phyloP scores from a whole-genome alignment of 768 basidiomycete genomes.

The Lactifluus piperatus region DNA sequence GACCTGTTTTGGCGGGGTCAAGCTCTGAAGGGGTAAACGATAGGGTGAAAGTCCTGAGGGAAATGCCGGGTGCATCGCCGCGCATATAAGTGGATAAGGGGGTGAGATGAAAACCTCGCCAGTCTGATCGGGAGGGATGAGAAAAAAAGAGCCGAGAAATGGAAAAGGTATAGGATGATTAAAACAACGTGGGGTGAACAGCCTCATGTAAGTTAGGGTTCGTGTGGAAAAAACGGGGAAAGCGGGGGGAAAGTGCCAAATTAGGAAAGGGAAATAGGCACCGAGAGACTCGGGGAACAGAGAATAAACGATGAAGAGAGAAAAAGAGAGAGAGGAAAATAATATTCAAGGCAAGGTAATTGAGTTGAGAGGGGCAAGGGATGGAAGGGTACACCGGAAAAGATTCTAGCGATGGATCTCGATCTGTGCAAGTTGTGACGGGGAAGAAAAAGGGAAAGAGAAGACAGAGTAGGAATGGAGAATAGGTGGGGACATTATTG shows the following conservation, averaged over 20 bases:
- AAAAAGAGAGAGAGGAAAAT: neutral
- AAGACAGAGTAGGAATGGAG: neutral
- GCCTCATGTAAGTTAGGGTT: constrained; percentile 17
- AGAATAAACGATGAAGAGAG: neutral
- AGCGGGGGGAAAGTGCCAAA: neutral
- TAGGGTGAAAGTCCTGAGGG: constrained; percentile 9
- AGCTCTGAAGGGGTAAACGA: constrained; percentile 15
- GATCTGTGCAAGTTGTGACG: constrained; percentile 14
- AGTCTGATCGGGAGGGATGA: constrained; percentile 19
- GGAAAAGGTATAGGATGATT: constrained; percentile 21
- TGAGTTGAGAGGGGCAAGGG: neutral
- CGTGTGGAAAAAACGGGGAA: neutral
- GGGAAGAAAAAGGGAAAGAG: neutral
- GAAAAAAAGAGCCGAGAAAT: constrained; percentile 20
- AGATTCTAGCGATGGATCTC: neutral
- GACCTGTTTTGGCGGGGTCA: constrained; percentile 13
- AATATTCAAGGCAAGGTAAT: neutral
- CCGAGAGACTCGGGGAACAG: too few relatives aligned
- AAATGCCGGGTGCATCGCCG: constrained; percentile 15
- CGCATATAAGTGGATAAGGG: constrained; percentile 21
- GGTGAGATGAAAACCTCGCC: constrained; percentile 19
- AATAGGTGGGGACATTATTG: constrained; percentile 21
- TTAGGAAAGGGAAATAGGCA: neutral
- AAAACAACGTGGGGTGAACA: constrained; percentile 20
- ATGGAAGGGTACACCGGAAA: neutral